Evolutionary conservation across 2,329 filamentous ascomycete genomes (phyloP).

Genomic region (Aspergillus niger): DNA sequence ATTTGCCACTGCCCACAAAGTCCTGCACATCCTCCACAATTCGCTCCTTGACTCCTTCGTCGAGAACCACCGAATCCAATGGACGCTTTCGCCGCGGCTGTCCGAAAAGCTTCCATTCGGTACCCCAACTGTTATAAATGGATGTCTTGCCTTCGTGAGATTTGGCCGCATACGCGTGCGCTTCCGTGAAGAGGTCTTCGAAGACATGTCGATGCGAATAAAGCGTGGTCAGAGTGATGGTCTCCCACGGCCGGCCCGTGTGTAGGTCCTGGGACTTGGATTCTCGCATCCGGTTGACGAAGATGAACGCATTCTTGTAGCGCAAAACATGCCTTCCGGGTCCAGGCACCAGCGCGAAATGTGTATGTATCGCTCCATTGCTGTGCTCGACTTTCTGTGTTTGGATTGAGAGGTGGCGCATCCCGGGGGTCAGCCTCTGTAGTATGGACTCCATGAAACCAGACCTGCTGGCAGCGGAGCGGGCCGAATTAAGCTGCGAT

Average conservation of each 20-base stretch:
- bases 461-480: slow-evolving; percentile 45
- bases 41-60: slow-evolving; percentile 77
- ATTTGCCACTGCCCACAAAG: slow-evolving; percentile 75
- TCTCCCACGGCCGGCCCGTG: slow-evolving; percentile 90
- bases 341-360: slow-evolving; percentile 86
- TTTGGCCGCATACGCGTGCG: slow-evolving; percentile 74
- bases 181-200: slow-evolving; percentile 84
- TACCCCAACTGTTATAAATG: slow-evolving; percentile 82
- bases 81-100: slow-evolving; percentile 84
- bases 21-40: slow-evolving; percentile 80
- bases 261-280: slow-evolving; percentile 74
- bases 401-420: slow-evolving; percentile 66
- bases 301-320: slow-evolving; percentile 82
- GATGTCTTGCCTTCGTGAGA: slow-evolving; percentile 89
- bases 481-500: slow-evolving; percentile 58
- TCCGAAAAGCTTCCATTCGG: slow-evolving; percentile 83
- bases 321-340: slow-evolving; percentile 87
- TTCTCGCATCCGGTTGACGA: slow-evolving; percentile 84
- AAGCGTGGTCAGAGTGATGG: slow-evolving; percentile 85
- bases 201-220: slow-evolving; percentile 89
- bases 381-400: slow-evolving; percentile 64
- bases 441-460: slow-evolving; percentile 56
- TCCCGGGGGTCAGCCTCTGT: slow-evolving; percentile 59
- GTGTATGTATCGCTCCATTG: slow-evolving; percentile 71
- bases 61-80: slow-evolving; percentile 81